These are phyloP conservation scores for Chloranthus sessilifolius DNA, from an alignment of 164 flowering plant genomes.

Conservation along the genomic window DNA sequence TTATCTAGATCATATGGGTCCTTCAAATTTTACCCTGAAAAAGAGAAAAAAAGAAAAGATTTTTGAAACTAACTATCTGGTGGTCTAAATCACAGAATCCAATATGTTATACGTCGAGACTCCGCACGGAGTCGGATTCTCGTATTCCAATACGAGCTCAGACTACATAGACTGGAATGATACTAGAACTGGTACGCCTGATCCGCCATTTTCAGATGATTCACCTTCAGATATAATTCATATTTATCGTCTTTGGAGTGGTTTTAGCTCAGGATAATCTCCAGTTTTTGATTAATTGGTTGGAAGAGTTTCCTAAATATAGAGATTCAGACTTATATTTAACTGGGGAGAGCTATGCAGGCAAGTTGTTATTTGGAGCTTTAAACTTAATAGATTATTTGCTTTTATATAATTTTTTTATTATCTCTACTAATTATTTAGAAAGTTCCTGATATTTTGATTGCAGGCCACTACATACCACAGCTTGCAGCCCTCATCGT, in stretches of 20 bases:
- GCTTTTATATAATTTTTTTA: too few species aligned
- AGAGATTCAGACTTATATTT: constrained; percentile 32
- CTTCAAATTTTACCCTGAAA: too few species aligned
- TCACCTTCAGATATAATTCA: too few species aligned
- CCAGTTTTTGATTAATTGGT: constrained; percentile 32
- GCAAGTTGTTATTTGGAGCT: too few species aligned
- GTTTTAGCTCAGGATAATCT: constrained; percentile 36
- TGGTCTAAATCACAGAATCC: constrained; percentile 25
- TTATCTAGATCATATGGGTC: neutral
- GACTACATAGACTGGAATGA: constrained; percentile 34
- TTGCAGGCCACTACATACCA: constrained; percentile 45
- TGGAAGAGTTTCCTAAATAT: constrained; percentile 36
- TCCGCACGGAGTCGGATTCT: constrained; percentile 50
- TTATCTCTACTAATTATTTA: too few species aligned
- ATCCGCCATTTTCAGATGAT: too few species aligned
- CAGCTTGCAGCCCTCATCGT: constrained; percentile 38
- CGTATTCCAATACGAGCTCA: constrained; percentile 39
- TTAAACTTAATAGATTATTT: too few species aligned
- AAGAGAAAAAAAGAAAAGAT: too few species aligned
- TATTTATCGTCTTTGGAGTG: neutral
- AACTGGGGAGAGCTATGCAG: constrained; percentile 50
- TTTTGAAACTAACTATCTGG: too few species aligned
- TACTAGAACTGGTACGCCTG: constrained; percentile 31
- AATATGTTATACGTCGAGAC: constrained; percentile 44
- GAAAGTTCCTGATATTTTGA: neutral